phyloP scores from a whole-genome alignment of 2,329 filamentous ascomycete genomes.

The Ciborinia camelliae region DNA sequence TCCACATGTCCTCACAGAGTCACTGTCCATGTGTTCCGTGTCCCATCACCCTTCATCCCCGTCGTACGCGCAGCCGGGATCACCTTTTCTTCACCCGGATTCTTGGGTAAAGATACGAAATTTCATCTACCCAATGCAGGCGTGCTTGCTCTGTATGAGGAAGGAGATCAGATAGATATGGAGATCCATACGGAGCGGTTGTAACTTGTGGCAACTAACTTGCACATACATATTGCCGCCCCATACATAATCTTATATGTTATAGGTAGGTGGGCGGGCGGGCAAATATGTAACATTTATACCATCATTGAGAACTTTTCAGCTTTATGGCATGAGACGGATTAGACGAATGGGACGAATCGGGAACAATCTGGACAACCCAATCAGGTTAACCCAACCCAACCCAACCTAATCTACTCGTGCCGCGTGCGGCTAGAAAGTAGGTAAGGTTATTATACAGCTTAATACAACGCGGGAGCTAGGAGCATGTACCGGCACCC shows the following conservation, averaged over 20 bases:
- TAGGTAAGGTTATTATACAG: too few species aligned
- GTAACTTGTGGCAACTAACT: too few species aligned
- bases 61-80: neutral
- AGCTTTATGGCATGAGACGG: neutral
- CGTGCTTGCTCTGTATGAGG: too few species aligned
- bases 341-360: neutral
- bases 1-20: neutral
- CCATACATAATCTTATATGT: too few species aligned
- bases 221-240: neutral
- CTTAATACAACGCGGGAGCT: too few species aligned
- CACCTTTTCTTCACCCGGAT: neutral
- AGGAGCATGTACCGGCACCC: too few species aligned
- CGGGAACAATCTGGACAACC: neutral
- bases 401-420: too few species aligned
- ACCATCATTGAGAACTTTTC: too few species aligned
- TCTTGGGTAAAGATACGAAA: neutral
- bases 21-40: neutral
- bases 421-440: too few species aligned
- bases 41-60: neutral
- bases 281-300: neutral
- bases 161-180: neutral
- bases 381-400: too few species aligned
- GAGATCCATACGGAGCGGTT: neutral
- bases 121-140: too few species aligned
- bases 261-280: too few species aligned